Percentiles rank a stretch among this genome's conserved stretches.
Evolutionary conservation across 2,329 filamentous ascomycete genomes (phyloP).

Genomic region (Alternaria incomplexa): DNA sequence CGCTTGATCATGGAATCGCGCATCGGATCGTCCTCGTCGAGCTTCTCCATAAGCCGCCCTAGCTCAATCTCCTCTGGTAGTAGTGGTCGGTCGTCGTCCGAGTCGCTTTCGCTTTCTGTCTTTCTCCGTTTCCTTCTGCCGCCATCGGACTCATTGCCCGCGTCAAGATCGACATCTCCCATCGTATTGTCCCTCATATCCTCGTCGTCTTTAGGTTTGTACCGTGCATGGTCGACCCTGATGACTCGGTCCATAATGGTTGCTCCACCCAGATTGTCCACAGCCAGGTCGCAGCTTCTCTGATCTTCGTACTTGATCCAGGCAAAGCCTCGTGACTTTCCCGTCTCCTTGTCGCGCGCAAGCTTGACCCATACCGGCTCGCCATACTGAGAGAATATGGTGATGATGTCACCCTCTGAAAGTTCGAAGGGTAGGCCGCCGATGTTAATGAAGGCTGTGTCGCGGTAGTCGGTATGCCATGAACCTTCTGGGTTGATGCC

Average conservation of each 20-base stretch:
- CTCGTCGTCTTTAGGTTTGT: slow-evolving; percentile 82
- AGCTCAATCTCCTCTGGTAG: slow-evolving; percentile 84
- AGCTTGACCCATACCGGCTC: slow-evolving; percentile 94
- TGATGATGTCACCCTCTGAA: slow-evolving; percentile 92
- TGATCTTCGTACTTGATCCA: slow-evolving; percentile 99
- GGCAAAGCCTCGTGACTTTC: slow-evolving; percentile 91
- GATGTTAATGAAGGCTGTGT: slow-evolving; percentile 96
- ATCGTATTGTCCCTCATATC: slow-evolving; percentile 68
- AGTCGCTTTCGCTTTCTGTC: slow-evolving; percentile 51
- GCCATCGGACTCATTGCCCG: slow-evolving; percentile 49
- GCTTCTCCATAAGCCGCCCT: slow-evolving; percentile 73
- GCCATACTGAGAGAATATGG: slow-evolving; percentile 96
- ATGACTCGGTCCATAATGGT: slow-evolving; percentile 80
- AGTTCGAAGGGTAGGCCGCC: slow-evolving; percentile 92
- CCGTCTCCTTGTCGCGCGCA: slow-evolving; percentile 92
- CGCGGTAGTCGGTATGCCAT: slow-evolving; percentile 97
- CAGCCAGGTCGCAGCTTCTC: slow-evolving; percentile 90
- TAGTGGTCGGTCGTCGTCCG: slow-evolving; percentile 63
- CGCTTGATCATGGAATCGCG: slow-evolving; percentile 87
- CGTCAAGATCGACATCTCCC: slow-evolving; percentile 52
- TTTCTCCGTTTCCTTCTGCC: slow-evolving; percentile 56
- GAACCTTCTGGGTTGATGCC: slow-evolving; percentile 85
- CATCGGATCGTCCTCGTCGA: slow-evolving; percentile 98
- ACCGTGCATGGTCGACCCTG: slow-evolving; percentile 89
- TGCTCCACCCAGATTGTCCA: slow-evolving; percentile 92